Evolutionary conservation across 2,329 filamentous ascomycete genomes (phyloP), one percentile per base, ranked within the genome.

Genomic region (Coniochaeta ligniaria): DNA sequence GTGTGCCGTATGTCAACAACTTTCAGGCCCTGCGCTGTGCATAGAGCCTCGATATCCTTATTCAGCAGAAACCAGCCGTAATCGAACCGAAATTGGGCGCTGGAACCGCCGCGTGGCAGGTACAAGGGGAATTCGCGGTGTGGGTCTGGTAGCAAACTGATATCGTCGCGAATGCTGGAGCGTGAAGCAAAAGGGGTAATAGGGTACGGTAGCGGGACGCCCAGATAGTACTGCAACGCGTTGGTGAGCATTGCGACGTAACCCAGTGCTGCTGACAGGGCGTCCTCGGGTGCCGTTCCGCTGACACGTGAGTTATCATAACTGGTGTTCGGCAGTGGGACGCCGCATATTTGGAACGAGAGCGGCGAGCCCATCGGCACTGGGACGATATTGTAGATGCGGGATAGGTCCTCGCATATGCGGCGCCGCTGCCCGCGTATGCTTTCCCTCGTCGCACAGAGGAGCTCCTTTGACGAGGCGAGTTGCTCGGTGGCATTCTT

Each of bases 51-150:
- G 60, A 99, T 93, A 70, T 98, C 80, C 75, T 98, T 97, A 77
- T 98, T 98, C 16, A 99, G 82, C n/a, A 98, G 78, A 68, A 98
- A 99, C 71, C 96, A 95, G 12, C 82, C 95, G 72, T 98, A 99
- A 68, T 98, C 94, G 73, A 98, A 98, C 2, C 94, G 87, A 76
- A 94, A 98, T 54, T 92, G 86, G 0, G 92, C 85, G 2, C 69
- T 82, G n/a, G 76, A 90, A 74, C 83, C 83, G 17, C 83, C 83
- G 2, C 82, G 75, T 0, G 81, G 81, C 0, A 85, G 71, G 73
- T 93, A 93, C 0, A 99, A 81, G 0, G 95, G 95, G 68, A 96
- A 99, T 6, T 86, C 87, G 59, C 87, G 80, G 54, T 87, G 83
- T n/a, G 83, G 73, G 31, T 81, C 78, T 0, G 75, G 68, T 0